These are phyloP conservation scores for Prunus padus DNA, from an alignment of 306 rosid species.

Conservation along the genomic window DNA sequence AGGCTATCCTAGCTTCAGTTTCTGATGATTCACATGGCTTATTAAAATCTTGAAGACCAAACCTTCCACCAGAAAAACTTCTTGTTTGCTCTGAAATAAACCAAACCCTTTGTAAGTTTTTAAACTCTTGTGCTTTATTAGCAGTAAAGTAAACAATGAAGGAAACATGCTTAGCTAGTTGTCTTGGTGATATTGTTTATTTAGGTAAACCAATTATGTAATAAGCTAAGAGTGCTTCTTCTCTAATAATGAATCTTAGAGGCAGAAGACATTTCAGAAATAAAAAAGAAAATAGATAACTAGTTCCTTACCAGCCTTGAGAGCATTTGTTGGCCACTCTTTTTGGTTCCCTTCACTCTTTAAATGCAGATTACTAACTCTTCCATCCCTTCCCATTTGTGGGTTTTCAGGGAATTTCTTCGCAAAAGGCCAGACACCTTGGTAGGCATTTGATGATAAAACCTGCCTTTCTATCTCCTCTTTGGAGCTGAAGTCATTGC, in stretches of 20 bases:
- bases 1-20: slow-evolving; percentile 14
- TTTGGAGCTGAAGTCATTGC: not conserved
- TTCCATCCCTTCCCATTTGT: not conserved
- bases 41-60: slow-evolving; percentile 20
- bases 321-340: slow-evolving; percentile 10
- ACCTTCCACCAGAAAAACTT: slow-evolving; percentile 10
- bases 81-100: slow-evolving; percentile 24
- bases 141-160: not conserved
- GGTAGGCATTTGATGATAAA: slow-evolving; percentile 18
- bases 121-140: not conserved
- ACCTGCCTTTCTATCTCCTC: not conserved
- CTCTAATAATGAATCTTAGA: not conserved
- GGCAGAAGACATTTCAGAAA: not conserved
- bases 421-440: slow-evolving; percentile 18
- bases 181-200: too few species aligned
- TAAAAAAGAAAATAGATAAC: not conserved
- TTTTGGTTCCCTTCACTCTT: slow-evolving; percentile 6
- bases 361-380: not conserved
- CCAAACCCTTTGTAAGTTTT: not conserved
- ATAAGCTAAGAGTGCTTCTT: not conserved
- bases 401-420: slow-evolving; percentile 21
- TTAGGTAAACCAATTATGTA: not conserved
- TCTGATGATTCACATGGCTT: slow-evolving; percentile 24
- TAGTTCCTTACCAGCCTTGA: slow-evolving; percentile 22
- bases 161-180: not conserved